Evolutionary conservation across 2,329 filamentous ascomycete genomes (phyloP), one percentile per base, ranked within the genome.

Genomic region (Xylaria sp.): DNA sequence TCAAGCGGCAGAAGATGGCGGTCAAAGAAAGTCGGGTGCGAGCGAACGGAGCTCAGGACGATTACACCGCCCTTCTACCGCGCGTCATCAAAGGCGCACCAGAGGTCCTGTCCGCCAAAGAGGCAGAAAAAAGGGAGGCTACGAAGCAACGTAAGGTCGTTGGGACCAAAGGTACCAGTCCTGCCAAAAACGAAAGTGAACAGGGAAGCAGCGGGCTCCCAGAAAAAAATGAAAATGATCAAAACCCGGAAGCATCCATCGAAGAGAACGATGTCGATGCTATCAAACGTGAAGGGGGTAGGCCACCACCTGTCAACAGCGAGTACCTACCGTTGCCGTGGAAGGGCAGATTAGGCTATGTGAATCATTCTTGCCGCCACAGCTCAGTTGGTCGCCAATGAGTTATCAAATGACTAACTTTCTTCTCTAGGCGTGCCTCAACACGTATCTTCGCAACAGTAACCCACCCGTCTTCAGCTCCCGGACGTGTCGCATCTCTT

Each of bases 401-500:
- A 56, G 48, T 37, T 41, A 20, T 10, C 18, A 46, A 23, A 54
- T 39, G 39, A 68, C 73, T 76, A 66, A 74, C 64, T 9, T 46
- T 46, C 25, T 34, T 65, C 13, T 32, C 39, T 46, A 88, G 92
- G 94, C 95, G 12, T 98, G 94, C 77, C 83, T 98, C 18, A 97
- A 97, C 78, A 98, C 95, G 0, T 98, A 98, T 79, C 85, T 98
- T 1, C 91, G 95, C 54, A 87, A 88, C 62, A 90, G 92, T 1
- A 95, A 90, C 70, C 93, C 94, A 8, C 90, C 95, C 0, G 90
- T 98, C 1, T 98, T 98, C 80, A 92, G 91, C 73, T 98, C 95
- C 0, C 89, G 95, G 65, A 98, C 95, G 0, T 98, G 94, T 78
- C 92, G 94, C 37, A 95, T 98, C 70, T 87, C 93, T 1, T 97